Conservation (phyloP, 305 asterid species). For the Plantago coronopus region DNA sequence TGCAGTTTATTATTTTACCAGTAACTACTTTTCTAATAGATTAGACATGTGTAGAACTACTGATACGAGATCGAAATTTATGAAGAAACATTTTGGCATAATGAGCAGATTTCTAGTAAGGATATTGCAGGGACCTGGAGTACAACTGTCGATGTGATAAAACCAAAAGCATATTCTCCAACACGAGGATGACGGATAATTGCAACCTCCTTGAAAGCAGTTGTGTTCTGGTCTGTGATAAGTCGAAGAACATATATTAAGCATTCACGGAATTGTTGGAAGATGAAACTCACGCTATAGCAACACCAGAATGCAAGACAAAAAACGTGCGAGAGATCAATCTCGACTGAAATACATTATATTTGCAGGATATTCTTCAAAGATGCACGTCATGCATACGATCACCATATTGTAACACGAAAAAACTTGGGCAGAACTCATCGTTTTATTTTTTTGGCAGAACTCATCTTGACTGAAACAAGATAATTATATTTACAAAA, state of each 20-base stretch:
- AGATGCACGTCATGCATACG: too few species aligned
- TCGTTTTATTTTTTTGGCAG: too few species aligned
- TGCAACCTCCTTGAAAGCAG: conserved; percentile 95
- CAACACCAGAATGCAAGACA: conserved; percentile 8
- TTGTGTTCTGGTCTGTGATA: conserved; percentile 68
- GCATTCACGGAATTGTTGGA: conserved; percentile 11
- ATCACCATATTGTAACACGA: too few species aligned
- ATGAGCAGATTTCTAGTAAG: conserved; percentile 2
- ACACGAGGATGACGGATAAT: conserved; percentile 91
- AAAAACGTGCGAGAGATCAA: conserved; percentile 14
- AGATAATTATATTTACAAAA: too few species aligned
- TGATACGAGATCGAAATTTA: neutral
- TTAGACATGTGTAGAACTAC: too few species aligned
- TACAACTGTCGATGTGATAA: conserved; percentile 74
- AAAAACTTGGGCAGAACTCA: too few species aligned
- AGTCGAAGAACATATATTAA: conserved; percentile 18
- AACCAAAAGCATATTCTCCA: conserved; percentile 91
- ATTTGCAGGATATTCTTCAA: too few species aligned
- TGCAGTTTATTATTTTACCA: neutral
- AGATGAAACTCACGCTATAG: conserved; percentile 9
- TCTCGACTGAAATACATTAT: neutral
- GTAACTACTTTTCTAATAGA: neutral
- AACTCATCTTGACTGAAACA: too few species aligned
- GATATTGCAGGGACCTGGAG: conserved; percentile 62
- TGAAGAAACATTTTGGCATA: conserved; percentile 1